Evolutionary conservation across 352 stramenopile species (phyloP).

Genomic region (Phytophthora vignae): DNA sequence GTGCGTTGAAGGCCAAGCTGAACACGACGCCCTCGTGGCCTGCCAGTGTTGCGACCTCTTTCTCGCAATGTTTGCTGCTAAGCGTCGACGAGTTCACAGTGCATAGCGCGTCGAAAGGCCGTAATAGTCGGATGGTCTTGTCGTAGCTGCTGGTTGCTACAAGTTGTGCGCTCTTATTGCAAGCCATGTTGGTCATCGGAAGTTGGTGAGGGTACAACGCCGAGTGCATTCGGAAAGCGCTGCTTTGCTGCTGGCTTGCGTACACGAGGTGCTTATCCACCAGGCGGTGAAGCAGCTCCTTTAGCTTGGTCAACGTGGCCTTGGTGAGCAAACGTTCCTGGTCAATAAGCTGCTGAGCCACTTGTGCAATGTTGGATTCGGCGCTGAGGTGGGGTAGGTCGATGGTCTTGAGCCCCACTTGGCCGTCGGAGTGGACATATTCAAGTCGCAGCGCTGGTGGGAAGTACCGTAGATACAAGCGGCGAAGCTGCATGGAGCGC

Average conservation of each 20-base stretch:
- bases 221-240: slow-evolving; percentile 46
- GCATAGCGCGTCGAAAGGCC: slow-evolving; percentile 33
- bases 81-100: neutral
- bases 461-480: slow-evolving; percentile 80
- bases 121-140: slow-evolving; percentile 70
- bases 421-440: slow-evolving; percentile 59
- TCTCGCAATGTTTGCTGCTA: slow-evolving; percentile 28
- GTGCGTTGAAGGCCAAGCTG: slow-evolving; percentile 67
- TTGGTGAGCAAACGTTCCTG: slow-evolving; percentile 70
- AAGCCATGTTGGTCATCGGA: slow-evolving; percentile 77
- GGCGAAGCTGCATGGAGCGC: slow-evolving; percentile 62
- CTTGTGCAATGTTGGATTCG: slow-evolving; percentile 69
- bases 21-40: slow-evolving; percentile 79
- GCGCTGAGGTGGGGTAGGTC: slow-evolving; percentile 72
- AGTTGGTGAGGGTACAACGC: slow-evolving; percentile 61
- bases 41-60: slow-evolving; percentile 43
- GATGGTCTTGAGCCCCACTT: slow-evolving; percentile 61
- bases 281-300: slow-evolving; percentile 69
- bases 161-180: slow-evolving; percentile 70
- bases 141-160: slow-evolving; percentile 80
- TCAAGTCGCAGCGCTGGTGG: slow-evolving; percentile 72
- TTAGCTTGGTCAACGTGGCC: slow-evolving; percentile 49
- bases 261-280: slow-evolving; percentile 74
- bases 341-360: slow-evolving; percentile 61
- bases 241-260: slow-evolving; percentile 30